phyloP scores from a whole-genome alignment of 1,284 basidiomycete species.

The Blastosporella zonata region DNA sequence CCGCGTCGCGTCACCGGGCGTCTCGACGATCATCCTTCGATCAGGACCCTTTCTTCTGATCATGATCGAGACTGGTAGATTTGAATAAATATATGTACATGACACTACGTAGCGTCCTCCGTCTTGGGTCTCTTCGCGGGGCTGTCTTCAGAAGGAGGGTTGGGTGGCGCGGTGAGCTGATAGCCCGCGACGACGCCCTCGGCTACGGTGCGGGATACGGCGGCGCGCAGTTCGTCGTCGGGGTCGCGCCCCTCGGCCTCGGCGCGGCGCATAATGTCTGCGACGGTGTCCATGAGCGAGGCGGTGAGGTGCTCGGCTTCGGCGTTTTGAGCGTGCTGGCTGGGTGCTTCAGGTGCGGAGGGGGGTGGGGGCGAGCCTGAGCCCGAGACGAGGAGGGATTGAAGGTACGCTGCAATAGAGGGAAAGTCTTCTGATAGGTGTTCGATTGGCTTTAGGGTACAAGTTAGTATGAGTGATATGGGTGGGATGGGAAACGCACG shows the following conservation, averaged over 20 bases:
- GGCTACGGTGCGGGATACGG: conserved; percentile 59
- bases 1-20: too few relatives aligned
- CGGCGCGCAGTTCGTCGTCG: conserved; percentile 55
- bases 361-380: conserved; percentile 16
- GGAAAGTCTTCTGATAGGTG: conserved; percentile 78
- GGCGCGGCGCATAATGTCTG: conserved; percentile 64
- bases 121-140: conserved; percentile 30
- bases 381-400: conserved; percentile 35
- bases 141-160: conserved; percentile 13
- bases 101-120: conserved; percentile 19
- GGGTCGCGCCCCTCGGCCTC: conserved; percentile 61
- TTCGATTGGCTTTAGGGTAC: conserved; percentile 60
- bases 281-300: conserved; percentile 62
- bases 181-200: conserved; percentile 60
- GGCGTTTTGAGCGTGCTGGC: conserved; percentile 66
- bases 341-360: conserved; percentile 34
- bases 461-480: conserved; percentile 1
- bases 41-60: too few relatives aligned
- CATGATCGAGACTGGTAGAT: too few relatives aligned
- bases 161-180: conserved; percentile 33
- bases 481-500: conserved; percentile 41
- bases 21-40: too few relatives aligned
- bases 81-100: neutral
- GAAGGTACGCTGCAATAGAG: conserved; percentile 71
- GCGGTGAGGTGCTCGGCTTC: conserved; percentile 71